A percentile compares a stretch with the other conserved stretches of the same genome.
phyloP scores from a whole-genome alignment of 2,329 filamentous ascomycete species.

The Penicillium expansum region DNA sequence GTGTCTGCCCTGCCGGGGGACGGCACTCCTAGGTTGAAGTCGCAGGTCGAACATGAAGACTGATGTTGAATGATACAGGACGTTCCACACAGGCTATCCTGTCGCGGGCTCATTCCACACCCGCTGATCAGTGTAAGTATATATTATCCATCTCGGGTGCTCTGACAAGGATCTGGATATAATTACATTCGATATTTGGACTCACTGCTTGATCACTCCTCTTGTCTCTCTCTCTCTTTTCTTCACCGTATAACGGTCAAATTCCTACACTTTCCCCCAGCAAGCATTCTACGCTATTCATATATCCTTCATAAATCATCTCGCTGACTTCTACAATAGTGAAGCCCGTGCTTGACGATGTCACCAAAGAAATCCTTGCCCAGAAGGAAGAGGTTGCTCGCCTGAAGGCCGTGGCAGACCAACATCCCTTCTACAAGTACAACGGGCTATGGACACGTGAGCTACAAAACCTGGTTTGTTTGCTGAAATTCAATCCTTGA shows the following conservation, averaged over 20 bases:
- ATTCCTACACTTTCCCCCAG: not conserved
- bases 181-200: not conserved
- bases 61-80: conserved; percentile 45
- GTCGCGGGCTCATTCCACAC: conserved; percentile 85
- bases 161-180: not conserved
- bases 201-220: not conserved
- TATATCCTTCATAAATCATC: not conserved
- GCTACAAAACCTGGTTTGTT: conserved; percentile 72
- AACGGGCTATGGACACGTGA: conserved; percentile 82
- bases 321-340: conserved; percentile 50
- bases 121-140: conserved; percentile 59
- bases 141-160: conserved; percentile 9
- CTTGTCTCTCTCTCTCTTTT: not conserved
- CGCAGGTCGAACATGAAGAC: not conserved
- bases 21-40: not conserved
- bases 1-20: not conserved
- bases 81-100: conserved; percentile 78
- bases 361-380: conserved; percentile 66
- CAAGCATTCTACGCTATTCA: too few species aligned
- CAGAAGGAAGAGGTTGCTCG: conserved; percentile 69
- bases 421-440: conserved; percentile 98
- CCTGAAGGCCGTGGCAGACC: conserved; percentile 70
- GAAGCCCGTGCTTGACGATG: conserved; percentile 64
- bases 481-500: not conserved
- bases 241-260: not conserved